Evolutionary conservation across 2,329 filamentous ascomycete species (phyloP).

Genomic region (Zalaria obscura): DNA sequence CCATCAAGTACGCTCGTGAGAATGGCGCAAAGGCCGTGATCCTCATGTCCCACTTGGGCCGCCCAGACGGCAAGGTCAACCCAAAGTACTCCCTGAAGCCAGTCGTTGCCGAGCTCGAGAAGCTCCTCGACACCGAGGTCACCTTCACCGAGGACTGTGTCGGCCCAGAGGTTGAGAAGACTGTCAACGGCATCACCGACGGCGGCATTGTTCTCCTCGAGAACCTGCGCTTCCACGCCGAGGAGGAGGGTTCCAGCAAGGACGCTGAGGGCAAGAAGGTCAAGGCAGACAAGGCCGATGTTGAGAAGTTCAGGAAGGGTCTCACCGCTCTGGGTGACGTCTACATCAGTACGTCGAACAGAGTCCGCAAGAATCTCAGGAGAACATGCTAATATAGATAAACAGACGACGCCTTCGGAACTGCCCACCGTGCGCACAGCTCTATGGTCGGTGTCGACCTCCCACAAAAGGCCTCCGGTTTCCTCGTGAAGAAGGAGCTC

Average conservation of each 20-base stretch:
- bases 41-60: slow-evolving; percentile 97
- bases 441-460: slow-evolving; percentile 97
- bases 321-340: slow-evolving; percentile 89
- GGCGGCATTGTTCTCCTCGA: slow-evolving; percentile 84
- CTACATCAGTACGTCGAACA: slow-evolving; percentile 66
- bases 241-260: slow-evolving; percentile 95
- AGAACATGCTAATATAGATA: no score
- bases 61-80: slow-evolving; percentile 80
- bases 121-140: slow-evolving; percentile 59
- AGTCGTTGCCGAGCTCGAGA: slow-evolving; percentile 65
- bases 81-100: slow-evolving; percentile 91
- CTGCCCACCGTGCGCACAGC: slow-evolving; percentile 94
- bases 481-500: slow-evolving; percentile 99
- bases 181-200: slow-evolving; percentile 66
- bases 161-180: slow-evolving; percentile 76
- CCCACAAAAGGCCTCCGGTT: slow-evolving; percentile 91
- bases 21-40: slow-evolving; percentile 51
- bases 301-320: slow-evolving; percentile 87
- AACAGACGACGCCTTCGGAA: slow-evolving; percentile 92
- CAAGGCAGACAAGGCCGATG: slow-evolving; percentile 90
- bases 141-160: slow-evolving; percentile 85
- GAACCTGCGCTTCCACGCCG: slow-evolving; percentile 95
- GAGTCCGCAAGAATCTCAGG: no score
- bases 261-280: slow-evolving; percentile 90
- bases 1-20: slow-evolving; percentile 26